Evolutionary conservation across 805 yeast species (phyloP).

Genomic region (Suhomyces emberorum): DNA sequence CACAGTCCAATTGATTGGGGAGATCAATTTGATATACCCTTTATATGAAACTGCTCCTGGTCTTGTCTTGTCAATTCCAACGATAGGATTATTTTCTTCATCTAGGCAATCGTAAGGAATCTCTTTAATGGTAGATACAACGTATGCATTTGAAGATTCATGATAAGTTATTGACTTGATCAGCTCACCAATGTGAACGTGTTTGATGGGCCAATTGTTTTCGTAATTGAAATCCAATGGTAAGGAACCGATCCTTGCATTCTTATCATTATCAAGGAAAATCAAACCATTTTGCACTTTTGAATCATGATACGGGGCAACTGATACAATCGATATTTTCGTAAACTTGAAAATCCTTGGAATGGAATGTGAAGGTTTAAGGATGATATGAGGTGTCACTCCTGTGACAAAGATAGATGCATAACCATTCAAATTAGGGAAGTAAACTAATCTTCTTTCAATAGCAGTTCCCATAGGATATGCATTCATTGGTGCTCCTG

Average conservation of each 20-base stretch:
- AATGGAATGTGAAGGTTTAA: conserved; percentile 60
- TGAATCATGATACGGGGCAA: conserved; percentile 50
- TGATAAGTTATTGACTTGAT: conserved; percentile 68
- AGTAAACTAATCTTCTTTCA: conserved; percentile 63
- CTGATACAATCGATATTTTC: conserved; percentile 60
- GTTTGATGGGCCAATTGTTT: conserved; percentile 57
- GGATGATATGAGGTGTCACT: conserved; percentile 61
- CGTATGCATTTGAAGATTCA: conserved; percentile 57
- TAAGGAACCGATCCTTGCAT: conserved; percentile 59
- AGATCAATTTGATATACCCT: conserved; percentile 61
- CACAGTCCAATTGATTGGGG: conserved; percentile 73
- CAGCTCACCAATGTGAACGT: conserved; percentile 53
- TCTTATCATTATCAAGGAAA: conserved; percentile 65
- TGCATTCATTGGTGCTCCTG: conserved; percentile 82
- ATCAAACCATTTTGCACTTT: conserved; percentile 52
- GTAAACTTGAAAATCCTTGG: conserved; percentile 69
- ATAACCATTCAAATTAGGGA: conserved; percentile 55
- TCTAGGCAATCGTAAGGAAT: conserved; percentile 64
- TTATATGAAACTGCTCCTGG: conserved; percentile 56
- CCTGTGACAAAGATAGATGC: conserved; percentile 72
- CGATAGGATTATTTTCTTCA: conserved; percentile 66
- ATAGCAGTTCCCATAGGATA: conserved; percentile 64
- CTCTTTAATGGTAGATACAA: conserved; percentile 57
- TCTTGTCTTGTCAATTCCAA: conserved; percentile 50
- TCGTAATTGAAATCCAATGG: conserved; percentile 52